Conservation (phyloP, 768 basidiomycete species). For the Ephemerocybe angulata region DNA sequence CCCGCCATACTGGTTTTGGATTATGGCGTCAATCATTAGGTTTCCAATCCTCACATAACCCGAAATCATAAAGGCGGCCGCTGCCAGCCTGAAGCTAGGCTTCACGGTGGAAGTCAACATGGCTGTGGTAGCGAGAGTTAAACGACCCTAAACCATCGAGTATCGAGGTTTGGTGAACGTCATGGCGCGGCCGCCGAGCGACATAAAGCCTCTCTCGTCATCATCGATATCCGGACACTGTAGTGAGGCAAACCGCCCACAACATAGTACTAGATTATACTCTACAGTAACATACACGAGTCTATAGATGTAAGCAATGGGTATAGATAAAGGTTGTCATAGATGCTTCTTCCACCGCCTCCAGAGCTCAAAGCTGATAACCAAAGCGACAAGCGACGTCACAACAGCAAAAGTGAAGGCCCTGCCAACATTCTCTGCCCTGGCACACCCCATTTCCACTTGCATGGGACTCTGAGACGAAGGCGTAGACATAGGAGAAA, state of each 20-base stretch:
- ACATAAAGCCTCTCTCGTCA: no score
- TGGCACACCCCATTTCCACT: constrained; percentile 43
- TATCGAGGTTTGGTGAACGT: no score
- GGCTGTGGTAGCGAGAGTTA: not conserved
- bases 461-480: constrained; percentile 52
- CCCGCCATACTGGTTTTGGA: constrained; percentile 54
- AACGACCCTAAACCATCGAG: not conserved
- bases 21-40: constrained; percentile 27
- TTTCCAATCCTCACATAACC: constrained; percentile 30
- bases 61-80: constrained; percentile 33
- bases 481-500: constrained; percentile 82
- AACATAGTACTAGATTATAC: no score
- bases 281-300: no score
- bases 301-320: no score
- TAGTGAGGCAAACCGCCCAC: no score
- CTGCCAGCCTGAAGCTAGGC: constrained; percentile 8
- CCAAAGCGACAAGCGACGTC: constrained; percentile 42
- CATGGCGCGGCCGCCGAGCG: not conserved
- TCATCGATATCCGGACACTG: no score
- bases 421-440: constrained; percentile 60
- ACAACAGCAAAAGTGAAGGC: constrained; percentile 54
- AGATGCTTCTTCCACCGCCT: constrained; percentile 60
- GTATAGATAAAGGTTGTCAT: no score
- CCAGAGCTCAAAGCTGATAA: constrained; percentile 52
- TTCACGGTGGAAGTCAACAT: not conserved